These are phyloP conservation scores for Ochetophila trinervis DNA, from an alignment of 306 rosid species.

Conservation along the genomic window DNA sequence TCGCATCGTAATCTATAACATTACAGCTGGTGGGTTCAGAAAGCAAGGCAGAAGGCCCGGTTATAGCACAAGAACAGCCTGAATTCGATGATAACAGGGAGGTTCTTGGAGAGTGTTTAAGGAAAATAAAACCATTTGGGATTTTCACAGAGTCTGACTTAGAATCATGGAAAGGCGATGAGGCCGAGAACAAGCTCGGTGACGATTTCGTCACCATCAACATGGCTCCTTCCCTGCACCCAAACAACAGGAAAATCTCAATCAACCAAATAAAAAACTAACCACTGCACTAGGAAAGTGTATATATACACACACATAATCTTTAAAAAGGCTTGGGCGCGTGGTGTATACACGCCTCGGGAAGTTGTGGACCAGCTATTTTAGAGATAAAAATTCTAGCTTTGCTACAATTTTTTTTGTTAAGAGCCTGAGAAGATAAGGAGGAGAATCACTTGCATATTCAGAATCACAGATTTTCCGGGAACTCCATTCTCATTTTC, in stretches of 20 bases:
- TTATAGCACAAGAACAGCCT: conserved; percentile 21
- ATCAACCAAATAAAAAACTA: not conserved
- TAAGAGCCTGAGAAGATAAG: not conserved
- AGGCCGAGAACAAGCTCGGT: conserved; percentile 25
- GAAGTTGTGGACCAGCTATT: conserved; percentile 35
- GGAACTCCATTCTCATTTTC: conserved; percentile 6
- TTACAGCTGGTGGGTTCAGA: conserved; percentile 12
- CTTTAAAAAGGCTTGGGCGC: conserved; percentile 9
- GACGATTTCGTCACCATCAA: conserved; percentile 28
- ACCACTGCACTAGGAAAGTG: not conserved
- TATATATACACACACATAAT: not conserved
- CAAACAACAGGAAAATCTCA: conserved; percentile 11
- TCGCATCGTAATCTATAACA: conserved; percentile 19
- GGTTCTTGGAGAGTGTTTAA: conserved; percentile 27
- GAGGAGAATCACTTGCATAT: not conserved
- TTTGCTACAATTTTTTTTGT: not conserved
- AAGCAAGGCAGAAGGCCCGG: conserved; percentile 24
- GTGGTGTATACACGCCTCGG: conserved; percentile 18
- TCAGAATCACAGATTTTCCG: not conserved
- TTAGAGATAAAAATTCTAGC: not conserved
- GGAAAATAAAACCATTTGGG: conserved; percentile 29
- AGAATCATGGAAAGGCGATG: conserved; percentile 9
- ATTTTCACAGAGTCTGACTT: conserved; percentile 8
- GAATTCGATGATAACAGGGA: conserved; percentile 21
- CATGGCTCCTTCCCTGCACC: conserved; percentile 26